phyloP scores from a whole-genome alignment of 306 rosid species.

The Bauhinia variegata region DNA sequence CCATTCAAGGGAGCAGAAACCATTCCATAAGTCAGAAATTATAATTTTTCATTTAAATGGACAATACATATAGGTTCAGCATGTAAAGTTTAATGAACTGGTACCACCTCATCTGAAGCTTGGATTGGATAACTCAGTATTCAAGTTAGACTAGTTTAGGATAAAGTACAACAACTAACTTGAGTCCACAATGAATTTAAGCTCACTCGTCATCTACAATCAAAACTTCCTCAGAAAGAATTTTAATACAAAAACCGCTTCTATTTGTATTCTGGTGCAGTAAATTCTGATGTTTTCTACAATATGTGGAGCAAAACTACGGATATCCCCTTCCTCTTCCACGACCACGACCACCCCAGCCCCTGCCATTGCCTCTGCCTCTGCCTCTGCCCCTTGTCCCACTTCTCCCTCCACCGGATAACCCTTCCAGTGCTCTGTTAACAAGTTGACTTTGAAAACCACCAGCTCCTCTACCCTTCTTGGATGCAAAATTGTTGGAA shows the following conservation, averaged over 20 bases:
- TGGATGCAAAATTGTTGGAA: slow-evolving; percentile 55
- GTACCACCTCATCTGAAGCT: too few relatives aligned
- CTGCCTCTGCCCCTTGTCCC: slow-evolving; percentile 46
- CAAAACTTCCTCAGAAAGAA: slow-evolving; percentile 35
- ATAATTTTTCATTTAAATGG: too few relatives aligned
- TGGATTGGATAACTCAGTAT: too few relatives aligned
- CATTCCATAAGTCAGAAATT: too few relatives aligned
- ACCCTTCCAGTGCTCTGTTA: slow-evolving; percentile 77
- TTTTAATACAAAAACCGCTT: slow-evolving; percentile 24
- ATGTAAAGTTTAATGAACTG: too few relatives aligned
- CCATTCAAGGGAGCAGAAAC: too few relatives aligned
- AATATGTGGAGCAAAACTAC: slow-evolving; percentile 13
- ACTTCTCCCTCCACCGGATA: slow-evolving; percentile 52
- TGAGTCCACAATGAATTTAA: too few relatives aligned
- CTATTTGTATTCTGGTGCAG: slow-evolving; percentile 18
- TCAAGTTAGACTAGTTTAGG: too few relatives aligned
- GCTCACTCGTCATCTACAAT: background rate
- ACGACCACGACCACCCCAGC: slow-evolving; percentile 57
- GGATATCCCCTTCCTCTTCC: slow-evolving; percentile 60
- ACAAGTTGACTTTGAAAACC: slow-evolving; percentile 77
- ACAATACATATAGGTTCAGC: too few relatives aligned
- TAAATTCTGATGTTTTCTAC: background rate
- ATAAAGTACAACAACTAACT: too few relatives aligned
- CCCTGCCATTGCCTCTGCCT: too few relatives aligned
- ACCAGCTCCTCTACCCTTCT: slow-evolving; percentile 83